Conservation (phyloP, 768 basidiomycete species). For the Sarcodon aspratus region DNA sequence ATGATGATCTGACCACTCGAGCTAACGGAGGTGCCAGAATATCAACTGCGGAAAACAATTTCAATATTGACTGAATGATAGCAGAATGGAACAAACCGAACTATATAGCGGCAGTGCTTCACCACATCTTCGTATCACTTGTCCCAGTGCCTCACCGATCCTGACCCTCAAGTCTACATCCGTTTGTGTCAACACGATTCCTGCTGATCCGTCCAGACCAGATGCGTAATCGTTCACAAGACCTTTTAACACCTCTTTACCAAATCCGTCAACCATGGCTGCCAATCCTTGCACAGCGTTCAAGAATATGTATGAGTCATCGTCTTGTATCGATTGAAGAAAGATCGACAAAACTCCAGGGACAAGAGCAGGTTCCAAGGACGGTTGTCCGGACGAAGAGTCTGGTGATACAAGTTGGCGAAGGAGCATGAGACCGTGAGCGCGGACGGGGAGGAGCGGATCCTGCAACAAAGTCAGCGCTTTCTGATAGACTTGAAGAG, state of each 20-base stretch:
- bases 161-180: slow-evolving; percentile 69
- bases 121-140: slow-evolving; percentile 66
- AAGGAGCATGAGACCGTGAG: slow-evolving; percentile 79
- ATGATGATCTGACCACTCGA: slow-evolving; percentile 40
- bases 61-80: neutral
- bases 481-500: slow-evolving; percentile 70
- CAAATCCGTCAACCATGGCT: slow-evolving; percentile 72
- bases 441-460: slow-evolving; percentile 86
- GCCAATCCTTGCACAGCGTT: slow-evolving; percentile 87
- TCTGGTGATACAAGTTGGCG: slow-evolving; percentile 52
- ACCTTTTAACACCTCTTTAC: slow-evolving; percentile 56
- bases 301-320: slow-evolving; percentile 92
- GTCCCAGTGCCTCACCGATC: slow-evolving; percentile 77
- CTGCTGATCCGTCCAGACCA: slow-evolving; percentile 38
- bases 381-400: slow-evolving; percentile 6
- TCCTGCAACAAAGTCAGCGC: slow-evolving; percentile 85
- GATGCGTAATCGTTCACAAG: slow-evolving; percentile 59
- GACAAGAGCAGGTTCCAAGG: slow-evolving; percentile 49
- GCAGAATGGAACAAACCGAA: slow-evolving; percentile 19
- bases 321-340: slow-evolving; percentile 73
- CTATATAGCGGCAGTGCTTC: slow-evolving; percentile 58
- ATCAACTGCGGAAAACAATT: slow-evolving; percentile 35
- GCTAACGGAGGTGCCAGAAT: slow-evolving; percentile 66
- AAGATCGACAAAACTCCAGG: slow-evolving; percentile 86
- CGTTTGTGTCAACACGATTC: slow-evolving; percentile 32